phyloP scores from a whole-genome alignment of 345 rosid genomes.

The Acer saccharum region DNA sequence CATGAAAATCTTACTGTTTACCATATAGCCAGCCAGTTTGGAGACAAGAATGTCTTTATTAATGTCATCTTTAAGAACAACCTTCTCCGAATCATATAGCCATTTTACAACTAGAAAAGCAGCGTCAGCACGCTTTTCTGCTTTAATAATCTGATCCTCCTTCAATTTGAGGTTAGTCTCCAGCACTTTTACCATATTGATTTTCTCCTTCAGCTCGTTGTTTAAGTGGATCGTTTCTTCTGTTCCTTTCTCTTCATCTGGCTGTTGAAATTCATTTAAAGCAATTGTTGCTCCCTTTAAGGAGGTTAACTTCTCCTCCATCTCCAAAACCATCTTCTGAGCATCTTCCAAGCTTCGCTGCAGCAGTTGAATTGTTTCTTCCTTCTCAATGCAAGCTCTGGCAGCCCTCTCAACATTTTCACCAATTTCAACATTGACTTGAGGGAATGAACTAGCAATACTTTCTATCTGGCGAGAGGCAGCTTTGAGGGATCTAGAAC shows the following conservation, averaged over 20 bases:
- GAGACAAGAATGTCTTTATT: not conserved
- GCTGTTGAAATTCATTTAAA: slow-evolving; percentile 53
- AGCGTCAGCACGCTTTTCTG: slow-evolving; percentile 50
- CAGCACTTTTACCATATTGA: slow-evolving; percentile 36
- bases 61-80: slow-evolving; percentile 18
- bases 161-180: slow-evolving; percentile 37
- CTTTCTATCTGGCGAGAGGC: slow-evolving; percentile 70
- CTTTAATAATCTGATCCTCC: slow-evolving; percentile 42
- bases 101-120: slow-evolving; percentile 51
- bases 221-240: slow-evolving; percentile 39
- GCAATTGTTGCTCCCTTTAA: slow-evolving; percentile 71
- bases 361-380: slow-evolving; percentile 67
- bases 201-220: slow-evolving; percentile 45
- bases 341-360: slow-evolving; percentile 90
- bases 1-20: slow-evolving; percentile 4
- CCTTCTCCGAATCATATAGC: slow-evolving; percentile 44
- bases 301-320: slow-evolving; percentile 73
- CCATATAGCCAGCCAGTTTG: slow-evolving; percentile 9
- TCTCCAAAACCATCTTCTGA: slow-evolving; percentile 61
- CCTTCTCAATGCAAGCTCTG: slow-evolving; percentile 74
- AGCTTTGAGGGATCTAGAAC: slow-evolving; percentile 83
- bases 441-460: slow-evolving; percentile 71
- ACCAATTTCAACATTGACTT: slow-evolving; percentile 53
- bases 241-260: slow-evolving; percentile 34
- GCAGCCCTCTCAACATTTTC: slow-evolving; percentile 81